These are phyloP conservation scores for Cudoniella acicularis DNA, from an alignment of 495 filamentous ascomycete genomes.

Conservation along the genomic window DNA sequence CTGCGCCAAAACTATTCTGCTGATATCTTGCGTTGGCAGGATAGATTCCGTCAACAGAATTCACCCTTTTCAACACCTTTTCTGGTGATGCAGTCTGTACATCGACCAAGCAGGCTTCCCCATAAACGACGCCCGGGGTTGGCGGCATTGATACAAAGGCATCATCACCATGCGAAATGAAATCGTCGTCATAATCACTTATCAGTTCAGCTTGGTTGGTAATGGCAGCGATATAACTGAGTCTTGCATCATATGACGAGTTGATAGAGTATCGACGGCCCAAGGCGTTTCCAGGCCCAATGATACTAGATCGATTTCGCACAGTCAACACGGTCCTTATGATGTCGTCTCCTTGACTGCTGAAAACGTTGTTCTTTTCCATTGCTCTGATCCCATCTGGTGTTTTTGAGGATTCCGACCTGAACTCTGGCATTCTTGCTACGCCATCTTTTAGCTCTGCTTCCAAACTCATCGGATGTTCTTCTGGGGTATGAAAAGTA, in stretches of 20 bases:
- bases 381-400: neutral
- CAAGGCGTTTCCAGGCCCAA: neutral
- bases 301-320: slow-evolving; percentile 6
- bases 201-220: slow-evolving; percentile 1
- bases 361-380: neutral
- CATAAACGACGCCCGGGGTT: slow-evolving; percentile 19
- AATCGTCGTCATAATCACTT: slow-evolving; percentile 6
- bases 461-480: neutral
- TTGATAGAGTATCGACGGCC: neutral
- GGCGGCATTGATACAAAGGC: slow-evolving; percentile 7
- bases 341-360: slow-evolving; percentile 7
- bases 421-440: neutral
- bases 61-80: slow-evolving; percentile 6
- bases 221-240: neutral
- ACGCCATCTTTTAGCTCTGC: neutral
- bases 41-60: slow-evolving; percentile 16
- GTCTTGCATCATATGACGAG: neutral
- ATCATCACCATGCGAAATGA: slow-evolving; percentile 4
- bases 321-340: slow-evolving; percentile 2
- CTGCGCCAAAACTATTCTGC: neutral
- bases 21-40: neutral
- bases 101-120: slow-evolving; percentile 22
- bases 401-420: neutral
- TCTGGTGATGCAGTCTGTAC: slow-evolving; percentile 8
- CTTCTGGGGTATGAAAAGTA: neutral